These are phyloP conservation scores for Oryza glaberrima DNA, from an alignment of 176 grass and related monocot species.

Conservation along the genomic window DNA sequence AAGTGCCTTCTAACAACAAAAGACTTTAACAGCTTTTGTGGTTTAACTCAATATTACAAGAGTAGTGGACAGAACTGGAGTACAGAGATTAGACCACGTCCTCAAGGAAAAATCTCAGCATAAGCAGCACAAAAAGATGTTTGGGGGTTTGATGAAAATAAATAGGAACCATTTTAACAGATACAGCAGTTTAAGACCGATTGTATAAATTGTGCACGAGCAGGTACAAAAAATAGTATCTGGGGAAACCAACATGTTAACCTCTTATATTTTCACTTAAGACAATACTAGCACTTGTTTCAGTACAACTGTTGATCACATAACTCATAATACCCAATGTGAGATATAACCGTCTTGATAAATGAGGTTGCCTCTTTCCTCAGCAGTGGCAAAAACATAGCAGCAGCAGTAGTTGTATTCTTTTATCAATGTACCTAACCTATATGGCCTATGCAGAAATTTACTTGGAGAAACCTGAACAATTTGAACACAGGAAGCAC, in stretches of 20 bases:
- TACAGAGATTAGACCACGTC: not conserved
- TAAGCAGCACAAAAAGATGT: not conserved
- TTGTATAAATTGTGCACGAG: not conserved
- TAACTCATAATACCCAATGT: not conserved
- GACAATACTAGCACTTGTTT: constrained; percentile 4
- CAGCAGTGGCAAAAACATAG: constrained; percentile 14
- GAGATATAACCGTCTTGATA: not conserved
- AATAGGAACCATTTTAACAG: too few species aligned
- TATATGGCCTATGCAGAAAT: constrained; percentile 2
- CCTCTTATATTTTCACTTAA: not conserved
- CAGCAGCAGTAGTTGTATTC: not conserved
- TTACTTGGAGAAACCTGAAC: constrained; percentile 13
- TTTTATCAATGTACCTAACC: constrained; percentile 5
- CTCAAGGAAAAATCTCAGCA: not conserved
- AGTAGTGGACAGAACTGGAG: not conserved
- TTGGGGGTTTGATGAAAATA: not conserved
- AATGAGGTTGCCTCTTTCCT: constrained; percentile 17
- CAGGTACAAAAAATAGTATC: not conserved
- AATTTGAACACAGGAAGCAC: constrained; percentile 34
- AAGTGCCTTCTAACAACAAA: not conserved
- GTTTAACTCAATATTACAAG: not conserved
- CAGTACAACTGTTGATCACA: constrained; percentile 9
- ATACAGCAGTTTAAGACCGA: not conserved
- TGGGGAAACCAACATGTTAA: not conserved
- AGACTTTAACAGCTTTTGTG: not conserved